Evolutionary conservation across 257 asterid genomes (phyloP), one percentile per base, ranked within the genome.

Genomic region (Nicotiana otophora): DNA sequence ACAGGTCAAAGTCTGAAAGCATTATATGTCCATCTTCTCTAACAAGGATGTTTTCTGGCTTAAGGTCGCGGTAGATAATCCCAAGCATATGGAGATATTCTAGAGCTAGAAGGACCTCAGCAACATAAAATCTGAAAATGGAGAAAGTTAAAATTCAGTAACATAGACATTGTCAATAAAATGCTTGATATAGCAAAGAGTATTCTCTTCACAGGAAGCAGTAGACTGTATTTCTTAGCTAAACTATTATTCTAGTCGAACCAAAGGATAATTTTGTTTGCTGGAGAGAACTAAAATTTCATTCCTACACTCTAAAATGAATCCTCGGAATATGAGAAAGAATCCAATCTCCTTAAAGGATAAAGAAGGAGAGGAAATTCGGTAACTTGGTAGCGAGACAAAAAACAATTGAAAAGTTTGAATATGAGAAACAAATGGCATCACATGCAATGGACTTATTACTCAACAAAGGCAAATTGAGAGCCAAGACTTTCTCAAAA

Each of bases 61-160:
- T 86, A 16, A 86, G 87, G 82, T 86, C 89, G 11, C 89, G 87
- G 66, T 86, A 86, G 76, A 86, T 82, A 67, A 86, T 86, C 69
- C 89, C 87, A 51, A 86, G 89, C 87, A 86, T 86, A 80, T 86
- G 89, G 78, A 86, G 83, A 74, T 86, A 86, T 33, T 86, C 89
- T 72, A 86, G 51, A 84, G 89, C 70, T 23, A 86, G 80, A 53
- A 86, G 87, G 81, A 86, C 85, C 85, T 86, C 89, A 28, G 89
- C 89, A 53, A 82, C 86, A 72, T 86, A 86, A 82, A 86, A 86
- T 82, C 89, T 86, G 87, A 63, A 65, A 72, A 57, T 10, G 12
- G n/a, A 74, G 36, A 39, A 69, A 83, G 33, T 64, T 26, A 51
- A 65, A 5, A 5, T 2, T 70, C 36, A 72, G 39, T 20, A 42